Percentiles rank a stretch among this genome's conserved stretches.
Evolutionary conservation across 73 alveolate species (phyloP).

Genomic region (Paramecium tetraurelia): DNA sequence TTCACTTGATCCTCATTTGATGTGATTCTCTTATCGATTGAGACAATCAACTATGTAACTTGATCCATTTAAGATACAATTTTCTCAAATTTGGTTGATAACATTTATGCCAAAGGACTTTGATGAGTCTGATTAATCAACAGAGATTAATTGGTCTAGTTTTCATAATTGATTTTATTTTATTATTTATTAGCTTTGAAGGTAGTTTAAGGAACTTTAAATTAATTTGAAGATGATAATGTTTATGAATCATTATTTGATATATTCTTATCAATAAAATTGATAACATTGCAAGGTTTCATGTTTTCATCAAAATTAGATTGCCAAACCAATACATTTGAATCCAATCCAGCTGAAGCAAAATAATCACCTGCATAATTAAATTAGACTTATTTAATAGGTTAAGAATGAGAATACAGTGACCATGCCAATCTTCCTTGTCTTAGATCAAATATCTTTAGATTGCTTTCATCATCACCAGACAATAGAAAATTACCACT

Average conservation of each 20-base stretch:
- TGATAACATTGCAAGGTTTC: conserved; percentile 20
- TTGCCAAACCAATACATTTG: conserved; percentile 54
- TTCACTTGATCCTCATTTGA: not conserved
- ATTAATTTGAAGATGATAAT: not conserved
- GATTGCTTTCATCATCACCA: conserved; percentile 90
- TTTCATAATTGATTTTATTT: not conserved
- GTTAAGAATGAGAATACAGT: conserved; percentile 95
- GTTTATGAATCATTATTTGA: not conserved
- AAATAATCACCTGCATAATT: conserved; percentile 94
- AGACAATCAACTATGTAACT: not conserved
- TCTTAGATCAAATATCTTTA: conserved; percentile 97
- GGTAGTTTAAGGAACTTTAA: conserved; percentile 3
- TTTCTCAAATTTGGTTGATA: not conserved
- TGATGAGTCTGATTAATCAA: not conserved
- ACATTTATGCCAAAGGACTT: conserved; percentile 28
- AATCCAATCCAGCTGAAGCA: conserved; percentile 81
- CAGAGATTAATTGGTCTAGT: not conserved
- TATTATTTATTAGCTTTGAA: conserved; percentile 3
- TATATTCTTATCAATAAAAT: not conserved
- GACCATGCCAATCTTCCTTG: conserved; percentile 94
- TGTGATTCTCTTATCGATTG: not conserved
- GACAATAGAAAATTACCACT: conserved; percentile 91
- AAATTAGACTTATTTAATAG: conserved; percentile 85
- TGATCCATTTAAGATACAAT: not conserved
- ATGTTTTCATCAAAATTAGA: conserved; percentile 45